Percentiles rank a stretch among this genome's conserved stretches.
These are phyloP conservation scores for Curvularia hawaiiensis DNA, from an alignment of 2,329 filamentous ascomycete genomes.

Conservation along the genomic window DNA sequence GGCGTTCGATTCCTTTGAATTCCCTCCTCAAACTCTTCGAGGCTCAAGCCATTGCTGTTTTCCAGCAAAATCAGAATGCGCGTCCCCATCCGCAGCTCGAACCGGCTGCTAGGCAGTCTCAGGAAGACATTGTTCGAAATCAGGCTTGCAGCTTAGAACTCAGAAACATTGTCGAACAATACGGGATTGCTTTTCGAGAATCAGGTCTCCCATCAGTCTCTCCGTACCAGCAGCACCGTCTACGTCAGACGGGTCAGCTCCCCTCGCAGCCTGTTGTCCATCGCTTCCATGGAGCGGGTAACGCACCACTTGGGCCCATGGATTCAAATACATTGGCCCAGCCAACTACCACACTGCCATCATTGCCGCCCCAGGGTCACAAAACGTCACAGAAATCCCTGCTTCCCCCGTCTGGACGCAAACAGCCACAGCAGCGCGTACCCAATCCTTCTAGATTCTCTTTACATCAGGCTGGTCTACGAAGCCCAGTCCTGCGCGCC, in stretches of 20 bases:
- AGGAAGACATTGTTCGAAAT: slow-evolving; percentile 1
- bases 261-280: slow-evolving; percentile 13
- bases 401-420: slow-evolving; percentile 45
- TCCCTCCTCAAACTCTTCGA: slow-evolving; percentile 13
- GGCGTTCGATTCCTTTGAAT: slow-evolving; percentile 24
- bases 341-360: neutral
- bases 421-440: slow-evolving; percentile 46
- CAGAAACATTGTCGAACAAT: slow-evolving; percentile 4
- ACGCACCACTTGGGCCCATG: neutral
- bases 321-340: neutral
- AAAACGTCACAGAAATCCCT: slow-evolving; percentile 12
- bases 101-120: neutral
- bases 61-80: slow-evolving; percentile 16
- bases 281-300: slow-evolving; percentile 6
- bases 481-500: slow-evolving; percentile 56
- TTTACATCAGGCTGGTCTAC: slow-evolving; percentile 65
- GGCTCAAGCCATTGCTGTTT: slow-evolving; percentile 3
- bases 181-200: slow-evolving; percentile 1
- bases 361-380: neutral
- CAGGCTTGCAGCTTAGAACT: slow-evolving; percentile 12
- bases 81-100: slow-evolving; percentile 4
- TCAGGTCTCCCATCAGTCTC: neutral
- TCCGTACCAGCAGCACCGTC: neutral
- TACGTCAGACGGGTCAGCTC: neutral
- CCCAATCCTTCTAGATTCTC: slow-evolving; percentile 55